Conservation (phyloP, 495 filamentous ascomycete species). For the Penicillium angulare region DNA sequence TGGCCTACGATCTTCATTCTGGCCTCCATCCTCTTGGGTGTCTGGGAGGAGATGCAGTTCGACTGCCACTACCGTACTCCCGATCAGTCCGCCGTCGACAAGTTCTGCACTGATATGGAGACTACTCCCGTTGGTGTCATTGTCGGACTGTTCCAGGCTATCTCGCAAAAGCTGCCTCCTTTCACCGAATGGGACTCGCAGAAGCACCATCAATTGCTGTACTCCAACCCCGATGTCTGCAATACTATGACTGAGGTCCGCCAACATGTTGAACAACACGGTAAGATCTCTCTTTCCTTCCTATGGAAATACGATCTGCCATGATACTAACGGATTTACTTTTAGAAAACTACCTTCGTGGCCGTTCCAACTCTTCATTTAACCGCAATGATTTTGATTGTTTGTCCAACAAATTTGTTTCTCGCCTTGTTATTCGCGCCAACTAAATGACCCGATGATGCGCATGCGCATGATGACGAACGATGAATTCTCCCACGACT, state of each 20-base stretch:
- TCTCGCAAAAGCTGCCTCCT: slow-evolving; percentile 87
- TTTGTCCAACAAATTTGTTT: slow-evolving; percentile 90
- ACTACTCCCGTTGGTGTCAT: slow-evolving; percentile 90
- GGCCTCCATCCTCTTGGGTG: slow-evolving; percentile 81
- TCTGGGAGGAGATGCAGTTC: slow-evolving; percentile 98
- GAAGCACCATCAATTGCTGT: slow-evolving; percentile 80
- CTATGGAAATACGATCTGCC: neutral
- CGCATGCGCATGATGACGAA: slow-evolving; percentile 44
- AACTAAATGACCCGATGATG: slow-evolving; percentile 61
- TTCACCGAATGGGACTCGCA: slow-evolving; percentile 89
- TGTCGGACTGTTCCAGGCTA: slow-evolving; percentile 90
- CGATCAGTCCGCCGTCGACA: slow-evolving; percentile 75
- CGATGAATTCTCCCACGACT: slow-evolving; percentile 17
- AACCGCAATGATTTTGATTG: slow-evolving; percentile 89
- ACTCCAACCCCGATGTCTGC: slow-evolving; percentile 86
- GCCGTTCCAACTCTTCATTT: slow-evolving; percentile 65
- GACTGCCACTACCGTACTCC: slow-evolving; percentile 90
- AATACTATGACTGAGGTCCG: slow-evolving; percentile 92
- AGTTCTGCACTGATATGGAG: slow-evolving; percentile 96
- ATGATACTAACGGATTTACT: slow-evolving; percentile 26
- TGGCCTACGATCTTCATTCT: slow-evolving; percentile 98
- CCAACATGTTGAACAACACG: slow-evolving; percentile 82
- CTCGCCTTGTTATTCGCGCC: slow-evolving; percentile 88
- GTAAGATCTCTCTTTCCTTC: slow-evolving; percentile 49
- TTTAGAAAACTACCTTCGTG: slow-evolving; percentile 58